Evolutionary conservation across 2,329 filamentous ascomycete species (phyloP), one percentile per base, ranked within the genome.

Genomic region (Neopestalotiopsis rosae): DNA sequence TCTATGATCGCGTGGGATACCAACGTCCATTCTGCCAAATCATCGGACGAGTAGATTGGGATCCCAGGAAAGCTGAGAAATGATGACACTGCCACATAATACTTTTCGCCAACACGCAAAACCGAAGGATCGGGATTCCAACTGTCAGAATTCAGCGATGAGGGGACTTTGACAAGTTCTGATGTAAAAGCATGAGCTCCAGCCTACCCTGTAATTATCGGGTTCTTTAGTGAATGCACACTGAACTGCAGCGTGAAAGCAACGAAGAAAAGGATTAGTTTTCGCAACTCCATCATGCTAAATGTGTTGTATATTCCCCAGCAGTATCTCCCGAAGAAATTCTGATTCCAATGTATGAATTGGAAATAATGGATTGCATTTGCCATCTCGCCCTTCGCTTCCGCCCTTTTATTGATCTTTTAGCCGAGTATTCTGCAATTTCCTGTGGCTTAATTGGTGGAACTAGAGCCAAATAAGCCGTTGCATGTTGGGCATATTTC

Each of bases 121-220:
- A 61, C 59, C 34, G 59, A 38, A 40, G 59, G 59, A 20, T 61
- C 59, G 13, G 59, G 59, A 34, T 61, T 61, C 59, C 59, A 61
- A 28, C 59, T 61, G 7, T 17, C 9, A 17, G 6, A 38, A 7
- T 14, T 61, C 5, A 59, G 10, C 20, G 20, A 61, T 38, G 5
- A 61, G 34, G 6, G 12, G 7, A 13, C 17, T 34, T 17, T 14
- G 30, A n/a, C 14, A 34, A 38, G 24, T 20, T n/a, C 34, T 30
- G 30, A 17, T 38, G 5, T 5, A 5, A 17, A 32, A 30, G 1
- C 13, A 20, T 30, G 13, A 28, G 57, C 28, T 7, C 6, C 30
- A 30, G 24, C 59, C n/a, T 40, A 61, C 59, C 32, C 30, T 17
- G 30, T 14, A 34, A 61, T 61, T 1, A 61, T 61, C 7, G 59